Conservation (phyloP, 306 rosid species). For the Cucumis hystrix region DNA sequence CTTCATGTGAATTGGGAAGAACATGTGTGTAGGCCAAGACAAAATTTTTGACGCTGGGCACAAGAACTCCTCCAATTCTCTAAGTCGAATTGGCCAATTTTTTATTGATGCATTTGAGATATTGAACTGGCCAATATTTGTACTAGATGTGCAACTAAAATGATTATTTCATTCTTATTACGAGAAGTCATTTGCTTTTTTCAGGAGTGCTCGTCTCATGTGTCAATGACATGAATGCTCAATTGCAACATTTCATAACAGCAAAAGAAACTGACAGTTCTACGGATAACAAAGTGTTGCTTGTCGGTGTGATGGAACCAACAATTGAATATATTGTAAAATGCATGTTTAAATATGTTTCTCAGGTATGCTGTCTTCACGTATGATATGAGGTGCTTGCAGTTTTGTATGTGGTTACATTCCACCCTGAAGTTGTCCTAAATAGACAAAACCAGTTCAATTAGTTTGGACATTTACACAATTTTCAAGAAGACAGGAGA, state of each 20-base stretch:
- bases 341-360: constrained; percentile 45
- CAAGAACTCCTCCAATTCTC: neutral
- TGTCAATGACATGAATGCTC: constrained; percentile 47
- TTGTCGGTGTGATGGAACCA: constrained; percentile 65
- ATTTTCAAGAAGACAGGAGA: neutral
- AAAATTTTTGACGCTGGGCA: neutral
- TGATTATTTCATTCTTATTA: neutral
- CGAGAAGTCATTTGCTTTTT: neutral
- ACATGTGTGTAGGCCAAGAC: neutral
- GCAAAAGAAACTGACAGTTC: constrained; percentile 26
- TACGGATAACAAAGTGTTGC: constrained; percentile 29
- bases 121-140: neutral
- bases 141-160: neutral
- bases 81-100: neutral
- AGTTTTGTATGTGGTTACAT: neutral
- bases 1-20: neutral
- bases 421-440: neutral
- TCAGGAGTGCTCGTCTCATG: constrained; percentile 67
- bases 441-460: neutral
- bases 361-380: constrained; percentile 44
- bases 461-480: neutral
- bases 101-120: neutral
- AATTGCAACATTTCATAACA: constrained; percentile 31
- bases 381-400: neutral
- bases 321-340: constrained; percentile 69